A percentile compares a stretch with the other conserved stretches of the same genome.
Evolutionary conservation across 495 filamentous ascomycete species (phyloP).

Genomic region (Penicillium malachiteum): DNA sequence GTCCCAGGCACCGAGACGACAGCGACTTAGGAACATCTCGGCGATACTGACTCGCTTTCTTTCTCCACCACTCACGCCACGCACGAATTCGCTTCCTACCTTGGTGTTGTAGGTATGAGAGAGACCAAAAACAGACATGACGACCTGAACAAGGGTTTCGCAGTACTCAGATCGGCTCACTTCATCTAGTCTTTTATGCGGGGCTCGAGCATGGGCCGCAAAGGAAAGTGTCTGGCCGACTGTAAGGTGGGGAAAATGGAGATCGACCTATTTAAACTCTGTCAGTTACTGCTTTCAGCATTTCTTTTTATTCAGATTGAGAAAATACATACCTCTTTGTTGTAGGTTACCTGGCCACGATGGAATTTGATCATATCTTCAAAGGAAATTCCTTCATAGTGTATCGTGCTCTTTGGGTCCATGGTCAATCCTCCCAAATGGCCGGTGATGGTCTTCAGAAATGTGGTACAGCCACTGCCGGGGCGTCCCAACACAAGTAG

Average conservation of each 20-base stretch:
- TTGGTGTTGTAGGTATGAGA: slow-evolving; percentile 52
- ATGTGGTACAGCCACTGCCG: slow-evolving; percentile 39
- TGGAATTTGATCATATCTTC: slow-evolving; percentile 53
- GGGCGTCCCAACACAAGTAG: slow-evolving; percentile 44
- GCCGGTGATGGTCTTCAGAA: slow-evolving; percentile 37
- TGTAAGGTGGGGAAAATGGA: slow-evolving; percentile 62
- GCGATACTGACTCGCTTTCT: slow-evolving; percentile 62
- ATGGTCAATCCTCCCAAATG: slow-evolving; percentile 38
- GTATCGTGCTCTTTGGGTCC: slow-evolving; percentile 35
- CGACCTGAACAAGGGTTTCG: slow-evolving; percentile 48
- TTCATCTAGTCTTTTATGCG: slow-evolving; percentile 38
- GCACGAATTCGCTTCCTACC: slow-evolving; percentile 48
- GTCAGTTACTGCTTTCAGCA: not conserved
- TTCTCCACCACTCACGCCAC: slow-evolving; percentile 80
- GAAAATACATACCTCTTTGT: slow-evolving; percentile 39
- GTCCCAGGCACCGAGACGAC: slow-evolving; percentile 75
- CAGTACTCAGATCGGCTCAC: slow-evolving; percentile 42
- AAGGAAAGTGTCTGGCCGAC: slow-evolving; percentile 65
- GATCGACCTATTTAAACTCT: slow-evolving; percentile 42
- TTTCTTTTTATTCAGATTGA: not conserved
- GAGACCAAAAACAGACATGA: slow-evolving; percentile 59
- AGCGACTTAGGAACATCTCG: slow-evolving; percentile 59
- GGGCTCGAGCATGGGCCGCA: slow-evolving; percentile 51
- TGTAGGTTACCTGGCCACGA: slow-evolving; percentile 62
- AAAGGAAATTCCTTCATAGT: slow-evolving; percentile 48